Evolutionary conservation across 2,329 filamentous ascomycete genomes (phyloP).

Genomic region (Stemphylium lycopersici): DNA sequence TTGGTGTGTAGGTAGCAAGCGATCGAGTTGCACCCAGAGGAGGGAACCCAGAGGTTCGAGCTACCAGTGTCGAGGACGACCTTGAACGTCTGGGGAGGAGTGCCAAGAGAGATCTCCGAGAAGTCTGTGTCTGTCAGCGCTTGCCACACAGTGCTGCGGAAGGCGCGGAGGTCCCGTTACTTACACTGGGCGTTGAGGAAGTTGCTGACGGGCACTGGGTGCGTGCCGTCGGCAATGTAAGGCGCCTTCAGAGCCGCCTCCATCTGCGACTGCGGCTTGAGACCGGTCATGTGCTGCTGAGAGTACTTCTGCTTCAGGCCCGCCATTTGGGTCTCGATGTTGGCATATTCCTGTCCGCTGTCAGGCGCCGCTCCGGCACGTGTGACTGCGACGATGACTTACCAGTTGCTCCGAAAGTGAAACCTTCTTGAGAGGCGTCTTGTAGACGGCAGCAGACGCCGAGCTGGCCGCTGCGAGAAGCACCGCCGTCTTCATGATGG

Average conservation of each 20-base stretch:
- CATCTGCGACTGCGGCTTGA: constrained; percentile 70
- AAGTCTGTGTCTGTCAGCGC: constrained; percentile 67
- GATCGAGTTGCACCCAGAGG: constrained; percentile 86
- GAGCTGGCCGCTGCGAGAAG: constrained; percentile 80
- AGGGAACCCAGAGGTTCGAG: constrained; percentile 99
- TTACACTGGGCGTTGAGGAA: constrained; percentile 98
- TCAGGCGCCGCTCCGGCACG: constrained; percentile 8
- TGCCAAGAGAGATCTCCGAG: constrained; percentile 92
- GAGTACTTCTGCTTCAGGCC: constrained; percentile 89
- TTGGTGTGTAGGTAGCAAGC: constrained; percentile 97
- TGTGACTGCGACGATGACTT: constrained; percentile 50
- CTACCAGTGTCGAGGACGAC: constrained; percentile 97
- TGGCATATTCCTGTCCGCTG: constrained; percentile 68
- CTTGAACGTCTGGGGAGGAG: constrained; percentile 94
- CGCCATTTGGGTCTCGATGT: constrained; percentile 80
- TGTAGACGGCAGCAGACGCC: constrained; percentile 86
- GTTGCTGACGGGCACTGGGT: constrained; percentile 91
- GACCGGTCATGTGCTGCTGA: constrained; percentile 70
- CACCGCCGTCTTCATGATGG: constrained; percentile 81
- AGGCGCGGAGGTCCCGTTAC: constrained; percentile 43
- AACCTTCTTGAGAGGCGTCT: constrained; percentile 97
- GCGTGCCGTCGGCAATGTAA: constrained; percentile 68
- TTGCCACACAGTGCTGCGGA: not conserved
- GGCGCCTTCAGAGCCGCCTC: constrained; percentile 82
- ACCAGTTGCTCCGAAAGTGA: constrained; percentile 91